A percentile compares a stretch with the other conserved stretches of the same genome.
Conservation (phyloP, 371 early-diverging fungal species). For the Apophysomyces sp. region DNA sequence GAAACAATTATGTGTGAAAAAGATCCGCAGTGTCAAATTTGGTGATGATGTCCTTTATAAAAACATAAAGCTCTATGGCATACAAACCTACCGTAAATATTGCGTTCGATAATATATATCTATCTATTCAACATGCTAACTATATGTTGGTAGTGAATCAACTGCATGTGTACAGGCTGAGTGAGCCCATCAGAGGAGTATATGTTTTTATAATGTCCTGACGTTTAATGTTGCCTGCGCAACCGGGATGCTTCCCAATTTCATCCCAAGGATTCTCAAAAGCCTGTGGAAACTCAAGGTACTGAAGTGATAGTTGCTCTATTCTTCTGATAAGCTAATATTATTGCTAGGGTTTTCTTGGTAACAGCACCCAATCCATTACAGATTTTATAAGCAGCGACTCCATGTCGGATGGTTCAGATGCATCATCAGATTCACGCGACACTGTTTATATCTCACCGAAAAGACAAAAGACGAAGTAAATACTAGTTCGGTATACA, state of each 20-base stretch:
- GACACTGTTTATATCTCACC: not conserved
- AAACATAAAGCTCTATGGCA: not conserved
- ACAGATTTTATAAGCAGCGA: not conserved
- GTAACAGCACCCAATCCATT: not conserved
- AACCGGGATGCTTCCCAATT: not conserved
- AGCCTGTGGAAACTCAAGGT: not conserved
- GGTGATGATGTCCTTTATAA: not conserved
- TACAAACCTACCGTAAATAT: not conserved
- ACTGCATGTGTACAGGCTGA: not conserved
- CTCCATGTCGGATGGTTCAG: not conserved
- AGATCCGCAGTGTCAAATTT: too few species aligned
- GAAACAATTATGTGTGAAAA: too few species aligned
- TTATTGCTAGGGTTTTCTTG: not conserved
- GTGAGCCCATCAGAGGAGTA: not conserved
- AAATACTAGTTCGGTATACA: too few species aligned
- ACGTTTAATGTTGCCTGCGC: not conserved
- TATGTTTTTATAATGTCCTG: not conserved
- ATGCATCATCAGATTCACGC: not conserved
- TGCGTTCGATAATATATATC: not conserved
- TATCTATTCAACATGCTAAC: not conserved
- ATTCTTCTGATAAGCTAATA: not conserved
- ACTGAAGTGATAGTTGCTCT: not conserved
- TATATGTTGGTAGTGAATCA: not conserved
- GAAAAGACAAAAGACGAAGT: not conserved
- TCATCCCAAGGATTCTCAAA: not conserved